Base-by-base conservation (phyloP, 257 asterid species). In the Marsdenia floribunda region DNA sequence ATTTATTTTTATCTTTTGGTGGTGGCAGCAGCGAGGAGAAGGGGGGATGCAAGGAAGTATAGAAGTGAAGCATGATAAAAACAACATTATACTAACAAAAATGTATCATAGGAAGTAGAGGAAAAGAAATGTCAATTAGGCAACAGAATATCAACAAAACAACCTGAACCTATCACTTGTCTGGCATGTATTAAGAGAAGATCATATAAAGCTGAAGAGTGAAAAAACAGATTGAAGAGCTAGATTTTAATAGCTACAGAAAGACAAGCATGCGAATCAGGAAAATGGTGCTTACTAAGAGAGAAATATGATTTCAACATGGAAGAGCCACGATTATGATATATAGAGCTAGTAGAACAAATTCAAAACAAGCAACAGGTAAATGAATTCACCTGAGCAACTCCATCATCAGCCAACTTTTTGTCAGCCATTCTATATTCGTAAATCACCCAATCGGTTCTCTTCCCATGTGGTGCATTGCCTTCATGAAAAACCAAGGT, bases 361-460 rank as follows among this genome's bases (percentile, higher is more conserved):
- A 72, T 38, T 10, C 54, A 58, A 73, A 60, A n/a, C 19, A 26
- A 52, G 26, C 42, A 40, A 66, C 29, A 68, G 74, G 6, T 64
- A 79, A 29, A 47, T 35, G 4, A 54, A 70, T 18, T 69, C 83
- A 93, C 98, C 97, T 89, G 93, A 69, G 61, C 60, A 67, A 82
- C 40, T 52, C 90, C 97, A 4, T 83, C 76, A 58, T 85, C 87
- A 75, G 86, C 90, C 85, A 90, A 75, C 54, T 78, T 70, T 53
- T 76, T 78, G 59, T 87, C 96, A 55, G 80, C 73, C 68, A 90
- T 81, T 77, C 70, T 85, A 61, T 90, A 93, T 78, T 93, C 98
- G 3, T 93, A 85, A 16, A 90, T 81, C 24, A 93, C 88, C 98
- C 98, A 93, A 75, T 93, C 88, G 0, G 98, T 91, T 84, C 98